These are phyloP conservation scores for Cocos nucifera DNA, from an alignment of 176 grass and related monocot species.

Conservation along the genomic window DNA sequence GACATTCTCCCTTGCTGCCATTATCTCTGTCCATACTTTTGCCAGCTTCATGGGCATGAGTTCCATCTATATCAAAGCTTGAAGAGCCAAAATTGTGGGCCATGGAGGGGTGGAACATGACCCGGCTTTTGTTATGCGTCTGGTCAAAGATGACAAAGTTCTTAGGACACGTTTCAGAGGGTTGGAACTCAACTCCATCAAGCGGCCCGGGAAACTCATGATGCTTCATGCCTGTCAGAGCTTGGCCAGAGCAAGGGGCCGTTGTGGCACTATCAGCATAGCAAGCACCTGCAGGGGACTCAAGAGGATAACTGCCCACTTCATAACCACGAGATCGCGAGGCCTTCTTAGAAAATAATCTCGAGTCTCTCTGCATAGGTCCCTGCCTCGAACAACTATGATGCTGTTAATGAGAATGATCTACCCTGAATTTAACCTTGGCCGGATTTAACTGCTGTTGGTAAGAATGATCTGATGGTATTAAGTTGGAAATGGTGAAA, in stretches of 20 bases:
- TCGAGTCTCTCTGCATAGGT: conserved; percentile 62
- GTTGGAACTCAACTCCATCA: conserved; percentile 37
- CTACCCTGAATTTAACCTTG: not conserved
- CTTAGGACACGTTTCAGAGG: conserved; percentile 54
- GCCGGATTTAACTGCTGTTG: conserved; percentile 7
- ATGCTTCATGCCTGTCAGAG: conserved; percentile 14
- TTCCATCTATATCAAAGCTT: conserved; percentile 15
- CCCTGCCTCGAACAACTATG: not conserved
- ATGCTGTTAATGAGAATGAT: not conserved
- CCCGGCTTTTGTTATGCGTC: conserved; percentile 26
- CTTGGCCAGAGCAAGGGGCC: conserved; percentile 14
- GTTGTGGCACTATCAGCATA: conserved; percentile 22
- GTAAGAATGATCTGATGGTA: no score
- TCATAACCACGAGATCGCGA: conserved; percentile 28
- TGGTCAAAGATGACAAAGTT: conserved; percentile 70
- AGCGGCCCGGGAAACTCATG: conserved; percentile 25
- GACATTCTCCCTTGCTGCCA: conserved; percentile 22
- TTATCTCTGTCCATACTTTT: conserved; percentile 13
- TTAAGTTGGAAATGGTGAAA: no score
- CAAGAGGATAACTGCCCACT: conserved; percentile 21
- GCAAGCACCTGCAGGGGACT: conserved; percentile 12
- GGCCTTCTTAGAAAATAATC: conserved; percentile 30
- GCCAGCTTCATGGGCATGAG: conserved; percentile 16
- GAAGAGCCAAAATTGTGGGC: conserved; percentile 30
- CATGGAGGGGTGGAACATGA: conserved; percentile 62